Evolutionary conservation across 495 filamentous ascomycete species (phyloP), one percentile per base, ranked within the genome.

Genomic region (Podospora anserina): DNA sequence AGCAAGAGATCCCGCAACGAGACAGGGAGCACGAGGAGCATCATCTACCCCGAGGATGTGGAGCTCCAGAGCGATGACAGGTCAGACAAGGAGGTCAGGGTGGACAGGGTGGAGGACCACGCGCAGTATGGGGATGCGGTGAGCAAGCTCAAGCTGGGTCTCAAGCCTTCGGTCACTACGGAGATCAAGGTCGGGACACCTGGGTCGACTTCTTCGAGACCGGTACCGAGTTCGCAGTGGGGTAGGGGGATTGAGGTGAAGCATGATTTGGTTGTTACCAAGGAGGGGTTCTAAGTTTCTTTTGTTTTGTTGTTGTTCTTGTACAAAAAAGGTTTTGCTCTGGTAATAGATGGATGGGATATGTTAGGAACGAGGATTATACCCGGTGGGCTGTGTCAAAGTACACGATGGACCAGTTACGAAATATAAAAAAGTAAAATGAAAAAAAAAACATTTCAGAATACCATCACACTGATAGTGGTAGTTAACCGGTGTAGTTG

Each of bases 11-110:
- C 55, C 30, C 66, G 61, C 28, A 64, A 71, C 11, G 66, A 63
- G 57, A 63, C 28, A 1, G 67, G 11, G 20, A 71, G 70, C 28
- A 69, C 65, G 49, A 68, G 74, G 20, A 68, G 72, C 3, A 70
- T 76, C 27, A 65, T 72, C 6, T 76, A 76, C 60, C 70, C 70
- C 13, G 75, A 74, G 61, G 71, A 76, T 20, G 39, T 76, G 7
- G 74, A 76, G 65, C 63, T 76, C 9, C 74, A 71, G 34, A 76
- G 73, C 59, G 73, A 76, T n/a, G 65, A 69, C 26, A 54, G 68
- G 27, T 67, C 69, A 11, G 65, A 71, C 28, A 70, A 72, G 64
- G 68, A 68, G 32, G 57, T 70, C 11, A 16, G 7, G 11, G 23
- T 9, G 15, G 19, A 63, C 30, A 28, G 26, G 0, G 28, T 60